Percentiles rank a stretch among this genome's conserved stretches.
These are phyloP conservation scores for Monosporascus sp. DNA, from an alignment of 2,329 filamentous ascomycete genomes.

Conservation along the genomic window DNA sequence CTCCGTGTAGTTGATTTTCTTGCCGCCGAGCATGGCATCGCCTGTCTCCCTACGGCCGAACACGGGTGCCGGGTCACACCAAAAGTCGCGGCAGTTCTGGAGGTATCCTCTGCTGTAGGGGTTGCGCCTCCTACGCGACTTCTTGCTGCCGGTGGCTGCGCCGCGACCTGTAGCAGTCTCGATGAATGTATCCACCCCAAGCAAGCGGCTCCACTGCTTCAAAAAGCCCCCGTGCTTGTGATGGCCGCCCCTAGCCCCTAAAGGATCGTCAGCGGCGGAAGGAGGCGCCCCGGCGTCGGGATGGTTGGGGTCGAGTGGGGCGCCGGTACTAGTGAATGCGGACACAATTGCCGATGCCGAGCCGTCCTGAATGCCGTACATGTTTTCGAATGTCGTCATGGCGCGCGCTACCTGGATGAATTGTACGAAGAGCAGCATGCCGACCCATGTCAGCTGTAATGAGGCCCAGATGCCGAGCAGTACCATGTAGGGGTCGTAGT, in stretches of 20 bases:
- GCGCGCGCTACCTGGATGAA: slow-evolving; percentile 87
- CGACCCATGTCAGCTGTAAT: slow-evolving; percentile 88
- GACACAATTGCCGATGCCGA: slow-evolving; percentile 53
- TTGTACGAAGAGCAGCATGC: slow-evolving; percentile 95
- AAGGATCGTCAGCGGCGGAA: slow-evolving; percentile 34
- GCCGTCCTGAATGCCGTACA: slow-evolving; percentile 70
- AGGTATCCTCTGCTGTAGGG: slow-evolving; percentile 79
- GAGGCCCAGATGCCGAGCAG: slow-evolving; percentile 73
- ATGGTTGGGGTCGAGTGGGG: slow-evolving; percentile 63
- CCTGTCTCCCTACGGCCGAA: slow-evolving; percentile 73
- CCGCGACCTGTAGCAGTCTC: slow-evolving; percentile 83
- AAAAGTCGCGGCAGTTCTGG: slow-evolving; percentile 94
- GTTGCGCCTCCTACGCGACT: slow-evolving; percentile 60
- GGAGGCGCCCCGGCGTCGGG: slow-evolving; percentile 50
- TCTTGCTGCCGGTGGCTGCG: slow-evolving; percentile 48
- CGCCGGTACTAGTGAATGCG: slow-evolving; percentile 73
- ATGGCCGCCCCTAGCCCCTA: slow-evolving; percentile 31
- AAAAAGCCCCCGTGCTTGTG: slow-evolving; percentile 61
- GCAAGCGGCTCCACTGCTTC: slow-evolving; percentile 73
- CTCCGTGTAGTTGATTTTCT: slow-evolving; percentile 76
- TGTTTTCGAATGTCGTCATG: slow-evolving; percentile 95
- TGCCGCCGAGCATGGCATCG: slow-evolving; percentile 69
- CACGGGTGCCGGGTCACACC: slow-evolving; percentile 81
- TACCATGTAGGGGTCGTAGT: slow-evolving; percentile 79
- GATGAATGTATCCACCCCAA: slow-evolving; percentile 91